phyloP scores from a whole-genome alignment of 2,329 filamentous ascomycete genomes.

The Cadophora malorum region DNA sequence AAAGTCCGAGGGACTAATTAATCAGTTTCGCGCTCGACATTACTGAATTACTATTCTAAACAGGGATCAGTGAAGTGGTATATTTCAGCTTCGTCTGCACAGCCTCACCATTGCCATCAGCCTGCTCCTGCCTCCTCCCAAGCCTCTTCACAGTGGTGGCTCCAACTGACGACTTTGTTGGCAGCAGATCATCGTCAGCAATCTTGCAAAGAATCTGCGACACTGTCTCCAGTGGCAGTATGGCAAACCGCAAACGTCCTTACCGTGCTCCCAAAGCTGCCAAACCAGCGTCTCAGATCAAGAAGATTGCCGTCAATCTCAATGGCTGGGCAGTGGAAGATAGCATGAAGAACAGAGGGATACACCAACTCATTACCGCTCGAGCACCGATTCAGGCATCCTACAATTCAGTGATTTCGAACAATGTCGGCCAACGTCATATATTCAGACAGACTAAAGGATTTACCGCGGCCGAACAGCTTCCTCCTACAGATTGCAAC shows the following conservation, averaged over 20 bases:
- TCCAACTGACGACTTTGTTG: too few relatives aligned
- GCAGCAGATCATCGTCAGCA: too few relatives aligned
- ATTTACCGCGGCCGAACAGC: background rate
- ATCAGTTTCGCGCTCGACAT: background rate
- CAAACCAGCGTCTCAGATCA: background rate
- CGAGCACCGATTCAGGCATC: background rate
- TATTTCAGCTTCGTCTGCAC: too few relatives aligned
- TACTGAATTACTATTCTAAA: background rate
- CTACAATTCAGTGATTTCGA: background rate
- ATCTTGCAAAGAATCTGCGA: background rate
- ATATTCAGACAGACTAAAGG: background rate
- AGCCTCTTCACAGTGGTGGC: too few relatives aligned
- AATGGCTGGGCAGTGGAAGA: slow-evolving; percentile 4
- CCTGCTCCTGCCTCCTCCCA: too few relatives aligned
- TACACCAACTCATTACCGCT: background rate
- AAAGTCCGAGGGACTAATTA: background rate
- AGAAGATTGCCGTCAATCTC: background rate
- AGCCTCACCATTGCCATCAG: too few relatives aligned
- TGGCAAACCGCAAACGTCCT: background rate
- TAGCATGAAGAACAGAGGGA: background rate
- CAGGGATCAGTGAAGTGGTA: too few relatives aligned
- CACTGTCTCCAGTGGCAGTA: background rate
- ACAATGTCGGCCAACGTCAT: slow-evolving; percentile 1
- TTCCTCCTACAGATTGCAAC: background rate
- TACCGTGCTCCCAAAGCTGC: background rate